phyloP scores from a whole-genome alignment of 2,329 filamentous ascomycete species.

The Emericellopsis cladophorae region DNA sequence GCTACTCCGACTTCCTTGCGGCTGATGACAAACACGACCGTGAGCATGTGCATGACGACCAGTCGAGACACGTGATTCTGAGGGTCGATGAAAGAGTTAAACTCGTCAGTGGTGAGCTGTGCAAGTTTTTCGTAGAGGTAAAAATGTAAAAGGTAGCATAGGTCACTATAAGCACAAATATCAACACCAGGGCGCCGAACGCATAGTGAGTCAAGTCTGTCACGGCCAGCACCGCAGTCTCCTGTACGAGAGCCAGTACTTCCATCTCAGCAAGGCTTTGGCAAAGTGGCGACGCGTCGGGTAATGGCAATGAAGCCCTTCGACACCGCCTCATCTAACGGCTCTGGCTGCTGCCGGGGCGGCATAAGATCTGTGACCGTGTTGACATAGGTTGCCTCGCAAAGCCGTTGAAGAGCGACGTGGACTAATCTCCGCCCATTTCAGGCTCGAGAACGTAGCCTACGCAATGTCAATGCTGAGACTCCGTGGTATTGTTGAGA shows the following conservation, averaged over 20 bases:
- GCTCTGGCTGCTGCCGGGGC: neutral
- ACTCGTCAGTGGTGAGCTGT: conserved; percentile 15
- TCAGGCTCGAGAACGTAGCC: neutral
- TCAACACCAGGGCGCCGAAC: neutral
- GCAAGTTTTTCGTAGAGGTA: conserved; percentile 15
- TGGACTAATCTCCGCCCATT: neutral
- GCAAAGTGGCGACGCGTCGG: neutral
- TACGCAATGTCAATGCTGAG: neutral
- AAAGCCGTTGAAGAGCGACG: neutral
- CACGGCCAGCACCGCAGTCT: neutral
- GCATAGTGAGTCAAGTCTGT: neutral
- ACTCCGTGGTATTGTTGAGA: neutral
- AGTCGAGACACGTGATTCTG: conserved; percentile 18
- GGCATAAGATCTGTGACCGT: neutral
- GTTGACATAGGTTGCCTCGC: neutral
- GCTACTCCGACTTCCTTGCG: conserved; percentile 6
- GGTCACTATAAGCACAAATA: neutral
- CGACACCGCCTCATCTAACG: neutral
- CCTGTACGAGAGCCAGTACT: neutral
- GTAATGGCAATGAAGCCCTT: neutral
- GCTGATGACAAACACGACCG: conserved; percentile 16
- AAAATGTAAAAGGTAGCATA: conserved; percentile 13
- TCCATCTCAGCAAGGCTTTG: neutral
- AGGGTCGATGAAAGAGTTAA: conserved; percentile 15
- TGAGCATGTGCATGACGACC: conserved; percentile 22